phyloP scores from a whole-genome alignment of 2,329 filamentous ascomycete species.

The Aspergillus fumigatus region DNA sequence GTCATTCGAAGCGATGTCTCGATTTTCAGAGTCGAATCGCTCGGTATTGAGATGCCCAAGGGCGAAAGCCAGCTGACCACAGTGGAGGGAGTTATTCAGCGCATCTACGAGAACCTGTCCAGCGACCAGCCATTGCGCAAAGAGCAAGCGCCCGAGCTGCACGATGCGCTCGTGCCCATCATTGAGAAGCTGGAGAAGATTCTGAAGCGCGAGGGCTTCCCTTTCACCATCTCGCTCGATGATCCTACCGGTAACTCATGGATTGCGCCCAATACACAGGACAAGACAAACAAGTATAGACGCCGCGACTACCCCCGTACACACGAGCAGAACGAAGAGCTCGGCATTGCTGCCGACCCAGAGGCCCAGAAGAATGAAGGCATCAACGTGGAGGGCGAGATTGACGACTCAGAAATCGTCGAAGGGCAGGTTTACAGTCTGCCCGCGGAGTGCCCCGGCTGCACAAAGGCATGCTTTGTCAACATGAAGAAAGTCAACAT shows the following conservation, averaged over 20 bases:
- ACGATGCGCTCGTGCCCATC: conserved; percentile 70
- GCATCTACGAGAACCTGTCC: conserved; percentile 74
- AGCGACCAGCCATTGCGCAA: conserved; percentile 79
- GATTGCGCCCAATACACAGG: conserved; percentile 75
- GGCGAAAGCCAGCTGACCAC: conserved; percentile 91
- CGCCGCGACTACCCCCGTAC: conserved; percentile 81
- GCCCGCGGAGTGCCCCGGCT: conserved; percentile 86
- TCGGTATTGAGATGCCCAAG: conserved; percentile 88
- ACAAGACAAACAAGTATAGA: conserved; percentile 82
- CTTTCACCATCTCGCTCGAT: conserved; percentile 83
- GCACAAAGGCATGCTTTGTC: conserved; percentile 77
- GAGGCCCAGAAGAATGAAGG: conserved; percentile 31
- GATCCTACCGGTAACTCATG: conserved; percentile 95
- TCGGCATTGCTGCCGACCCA: conserved; percentile 62
- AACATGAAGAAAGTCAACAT: conserved; percentile 99
- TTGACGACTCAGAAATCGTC: conserved; percentile 73
- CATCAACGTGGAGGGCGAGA: conserved; percentile 47
- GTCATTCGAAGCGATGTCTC: conserved; percentile 91
- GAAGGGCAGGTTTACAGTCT: conserved; percentile 92
- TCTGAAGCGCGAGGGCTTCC: conserved; percentile 71
- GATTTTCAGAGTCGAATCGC: conserved; percentile 78
- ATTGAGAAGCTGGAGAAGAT: conserved; percentile 72
- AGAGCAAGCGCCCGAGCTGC: conserved; percentile 70
- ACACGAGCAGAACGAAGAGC: conserved; percentile 75
- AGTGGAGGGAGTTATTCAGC: conserved; percentile 78